Evolutionary conservation across 1,284 basidiomycete species (phyloP).

Genomic region (Trichosporon ovoides): DNA sequence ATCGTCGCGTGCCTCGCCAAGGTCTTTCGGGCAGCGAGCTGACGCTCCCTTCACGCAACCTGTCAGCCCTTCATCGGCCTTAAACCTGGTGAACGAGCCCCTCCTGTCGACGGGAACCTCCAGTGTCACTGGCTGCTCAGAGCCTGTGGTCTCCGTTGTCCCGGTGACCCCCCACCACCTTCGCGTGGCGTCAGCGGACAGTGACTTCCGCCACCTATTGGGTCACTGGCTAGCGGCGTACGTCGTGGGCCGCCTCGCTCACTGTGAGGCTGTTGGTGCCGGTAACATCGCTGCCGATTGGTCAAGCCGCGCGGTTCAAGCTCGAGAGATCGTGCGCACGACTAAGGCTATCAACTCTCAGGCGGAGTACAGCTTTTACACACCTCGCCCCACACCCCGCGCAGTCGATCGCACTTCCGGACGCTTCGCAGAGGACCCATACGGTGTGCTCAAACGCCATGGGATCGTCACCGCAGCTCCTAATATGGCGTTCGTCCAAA

Average conservation of each 20-base stretch:
- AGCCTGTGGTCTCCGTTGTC: neutral
- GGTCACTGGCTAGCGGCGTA: conserved; percentile 13
- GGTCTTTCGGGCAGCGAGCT: neutral
- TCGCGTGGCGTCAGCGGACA: neutral
- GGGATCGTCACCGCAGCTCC: conserved; percentile 6
- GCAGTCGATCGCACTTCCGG: neutral
- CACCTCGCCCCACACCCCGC: neutral
- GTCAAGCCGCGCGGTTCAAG: neutral
- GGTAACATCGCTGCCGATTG: neutral
- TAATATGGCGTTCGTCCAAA: conserved; percentile 8
- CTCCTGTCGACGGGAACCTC: neutral
- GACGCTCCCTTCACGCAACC: neutral
- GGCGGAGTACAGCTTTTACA: neutral
- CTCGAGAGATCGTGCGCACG: neutral
- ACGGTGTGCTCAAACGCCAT: conserved; percentile 11
- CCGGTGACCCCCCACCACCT: neutral
- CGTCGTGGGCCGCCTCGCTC: conserved; percentile 9
- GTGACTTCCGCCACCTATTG: neutral
- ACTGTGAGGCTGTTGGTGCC: neutral
- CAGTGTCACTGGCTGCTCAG: neutral
- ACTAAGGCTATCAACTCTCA: neutral
- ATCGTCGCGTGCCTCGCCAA: neutral
- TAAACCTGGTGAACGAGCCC: neutral
- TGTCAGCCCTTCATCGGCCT: neutral
- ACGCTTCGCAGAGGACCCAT: conserved; percentile 11